Conservation (phyloP, 2,329 filamentous ascomycete species). For the Blastomyces silverae region DNA sequence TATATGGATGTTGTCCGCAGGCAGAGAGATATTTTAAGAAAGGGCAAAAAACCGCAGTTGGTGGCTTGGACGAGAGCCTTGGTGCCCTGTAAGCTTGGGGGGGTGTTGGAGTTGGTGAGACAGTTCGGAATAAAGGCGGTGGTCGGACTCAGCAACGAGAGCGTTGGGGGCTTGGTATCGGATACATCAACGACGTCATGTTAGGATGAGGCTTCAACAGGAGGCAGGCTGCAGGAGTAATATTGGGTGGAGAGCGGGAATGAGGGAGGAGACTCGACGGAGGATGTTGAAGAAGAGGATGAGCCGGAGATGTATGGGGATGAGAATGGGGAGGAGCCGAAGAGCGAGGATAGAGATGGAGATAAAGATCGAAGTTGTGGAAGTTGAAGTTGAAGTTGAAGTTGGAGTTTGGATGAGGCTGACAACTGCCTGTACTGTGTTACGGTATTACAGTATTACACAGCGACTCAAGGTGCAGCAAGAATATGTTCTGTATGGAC, state of each 20-base stretch:
- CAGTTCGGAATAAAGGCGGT: neutral
- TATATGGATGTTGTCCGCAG: neutral
- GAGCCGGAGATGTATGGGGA: neutral
- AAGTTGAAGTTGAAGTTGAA: neutral
- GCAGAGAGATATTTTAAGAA: constrained; percentile 3
- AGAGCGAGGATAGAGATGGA: neutral
- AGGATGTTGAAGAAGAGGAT: neutral
- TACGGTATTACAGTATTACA: neutral
- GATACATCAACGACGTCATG: neutral
- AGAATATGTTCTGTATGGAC: no score
- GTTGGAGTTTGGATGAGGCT: neutral
- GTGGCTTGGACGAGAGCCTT: constrained; percentile 3
- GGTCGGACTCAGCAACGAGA: neutral
- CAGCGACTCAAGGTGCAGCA: no score
- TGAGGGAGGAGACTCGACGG: neutral
- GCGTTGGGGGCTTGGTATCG: neutral
- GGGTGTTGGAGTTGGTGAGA: constrained; percentile 4
- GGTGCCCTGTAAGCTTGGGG: neutral
- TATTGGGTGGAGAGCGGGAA: neutral
- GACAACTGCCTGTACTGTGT: neutral
- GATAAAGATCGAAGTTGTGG: neutral
- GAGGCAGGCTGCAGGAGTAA: neutral
- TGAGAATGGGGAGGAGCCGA: no score
- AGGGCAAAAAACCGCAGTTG: neutral
- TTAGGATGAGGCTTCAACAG: neutral